Conservation (phyloP, 352 stramenopile species). For the Aphanomyces invadans region DNA sequence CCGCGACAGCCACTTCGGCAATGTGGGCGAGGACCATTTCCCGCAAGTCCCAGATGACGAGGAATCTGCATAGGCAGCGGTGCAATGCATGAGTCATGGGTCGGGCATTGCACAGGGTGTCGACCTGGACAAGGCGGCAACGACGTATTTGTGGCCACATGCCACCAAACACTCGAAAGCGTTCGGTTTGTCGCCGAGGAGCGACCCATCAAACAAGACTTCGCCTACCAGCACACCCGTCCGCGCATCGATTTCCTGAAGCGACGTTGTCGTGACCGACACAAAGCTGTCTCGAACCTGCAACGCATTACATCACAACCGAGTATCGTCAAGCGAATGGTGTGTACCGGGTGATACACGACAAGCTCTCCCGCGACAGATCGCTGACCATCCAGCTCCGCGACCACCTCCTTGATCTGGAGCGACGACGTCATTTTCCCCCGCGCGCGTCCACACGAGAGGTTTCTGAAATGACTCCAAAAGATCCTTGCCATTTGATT, state of each 20-base stretch:
- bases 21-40: slow-evolving; percentile 52
- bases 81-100: neutral
- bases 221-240: slow-evolving; percentile 49
- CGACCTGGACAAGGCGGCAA: slow-evolving; percentile 43
- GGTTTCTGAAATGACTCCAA: neutral
- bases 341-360: slow-evolving; percentile 19
- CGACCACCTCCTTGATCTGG: slow-evolving; percentile 15
- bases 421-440: slow-evolving; percentile 17
- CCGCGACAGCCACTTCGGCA: slow-evolving; percentile 50
- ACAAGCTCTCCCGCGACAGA: slow-evolving; percentile 10
- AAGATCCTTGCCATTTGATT: neutral
- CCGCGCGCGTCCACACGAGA: neutral
- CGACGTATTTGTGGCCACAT: slow-evolving; percentile 39
- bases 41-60: slow-evolving; percentile 60
- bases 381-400: neutral
- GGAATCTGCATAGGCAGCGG: slow-evolving; percentile 24
- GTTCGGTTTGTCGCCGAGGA: slow-evolving; percentile 25
- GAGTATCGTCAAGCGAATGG: no score
- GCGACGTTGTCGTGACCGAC: slow-evolving; percentile 41
- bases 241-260: slow-evolving; percentile 56
- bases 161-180: slow-evolving; percentile 46
- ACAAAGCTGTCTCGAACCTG: slow-evolving; percentile 30
- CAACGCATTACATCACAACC: neutral
- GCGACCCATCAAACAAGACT: slow-evolving; percentile 55
- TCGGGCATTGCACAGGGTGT: slow-evolving; percentile 16